phyloP scores from a whole-genome alignment of 2,329 filamentous ascomycete genomes.

The Botrytis pseudocinerea region DNA sequence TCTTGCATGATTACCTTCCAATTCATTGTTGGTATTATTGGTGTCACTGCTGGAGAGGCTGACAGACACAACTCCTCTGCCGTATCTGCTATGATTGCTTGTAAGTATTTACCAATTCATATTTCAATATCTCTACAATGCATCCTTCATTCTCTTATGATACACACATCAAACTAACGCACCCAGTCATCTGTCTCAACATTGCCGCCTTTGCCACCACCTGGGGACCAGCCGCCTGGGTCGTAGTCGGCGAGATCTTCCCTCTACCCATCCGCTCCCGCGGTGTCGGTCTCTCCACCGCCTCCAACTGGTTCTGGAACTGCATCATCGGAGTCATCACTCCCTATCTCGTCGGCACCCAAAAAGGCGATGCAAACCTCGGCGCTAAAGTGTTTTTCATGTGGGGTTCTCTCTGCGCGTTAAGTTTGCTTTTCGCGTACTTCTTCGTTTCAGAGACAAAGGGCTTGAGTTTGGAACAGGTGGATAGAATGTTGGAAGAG shows the following conservation, averaged over 20 bases:
- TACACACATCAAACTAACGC: constrained; percentile 40
- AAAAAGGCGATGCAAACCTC: constrained; percentile 49
- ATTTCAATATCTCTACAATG: constrained; percentile 61
- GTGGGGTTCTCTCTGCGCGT: constrained; percentile 60
- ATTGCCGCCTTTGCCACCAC: constrained; percentile 91
- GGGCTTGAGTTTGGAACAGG: constrained; percentile 70
- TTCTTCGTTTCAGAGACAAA: constrained; percentile 71
- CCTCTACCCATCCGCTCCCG: constrained; percentile 85
- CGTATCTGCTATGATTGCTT: constrained; percentile 71
- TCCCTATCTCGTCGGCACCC: constrained; percentile 65
- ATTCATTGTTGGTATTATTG: constrained; percentile 80
- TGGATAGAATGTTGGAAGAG: constrained; percentile 63
- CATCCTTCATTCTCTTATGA: constrained; percentile 60
- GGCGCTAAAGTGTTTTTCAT: constrained; percentile 50
- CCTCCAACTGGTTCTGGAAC: constrained; percentile 90
- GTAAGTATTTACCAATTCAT: not conserved
- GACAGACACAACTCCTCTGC: constrained; percentile 56
- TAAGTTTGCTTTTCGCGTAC: constrained; percentile 57
- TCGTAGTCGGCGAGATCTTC: constrained; percentile 87
- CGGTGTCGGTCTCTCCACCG: constrained; percentile 82
- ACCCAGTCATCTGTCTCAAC: constrained; percentile 74
- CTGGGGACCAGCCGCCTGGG: constrained; percentile 78
- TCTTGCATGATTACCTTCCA: constrained; percentile 81
- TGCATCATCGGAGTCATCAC: constrained; percentile 71
- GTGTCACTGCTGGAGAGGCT: constrained; percentile 61